These are phyloP conservation scores for Leccinum barrowsii DNA, from an alignment of 768 basidiomycete species.

Conservation along the genomic window DNA sequence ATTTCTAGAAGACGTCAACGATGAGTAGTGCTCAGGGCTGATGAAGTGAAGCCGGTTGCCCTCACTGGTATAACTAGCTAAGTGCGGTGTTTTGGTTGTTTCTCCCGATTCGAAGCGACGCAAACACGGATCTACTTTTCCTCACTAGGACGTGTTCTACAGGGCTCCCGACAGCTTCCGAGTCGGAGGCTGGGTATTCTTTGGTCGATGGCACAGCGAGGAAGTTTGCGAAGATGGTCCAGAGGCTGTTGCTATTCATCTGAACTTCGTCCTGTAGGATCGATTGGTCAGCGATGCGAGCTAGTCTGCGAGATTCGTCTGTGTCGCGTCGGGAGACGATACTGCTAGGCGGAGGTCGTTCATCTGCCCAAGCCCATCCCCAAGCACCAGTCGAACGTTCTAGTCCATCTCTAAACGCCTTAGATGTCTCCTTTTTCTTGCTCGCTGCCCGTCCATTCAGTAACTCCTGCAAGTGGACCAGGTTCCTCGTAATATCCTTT, in stretches of 20 bases:
- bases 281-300: slow-evolving; percentile 68
- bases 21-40: not conserved
- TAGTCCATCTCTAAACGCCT: slow-evolving; percentile 25
- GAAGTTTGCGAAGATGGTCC: slow-evolving; percentile 63
- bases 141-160: not conserved
- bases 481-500: slow-evolving; percentile 55
- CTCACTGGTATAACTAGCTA: slow-evolving; percentile 2
- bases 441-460: slow-evolving; percentile 17
- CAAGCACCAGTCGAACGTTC: slow-evolving; percentile 53
- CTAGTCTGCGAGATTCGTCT: slow-evolving; percentile 68
- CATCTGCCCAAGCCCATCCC: slow-evolving; percentile 85
- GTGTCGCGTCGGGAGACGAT: slow-evolving; percentile 90
- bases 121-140: slow-evolving; percentile 29
- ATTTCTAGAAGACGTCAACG: not conserved
- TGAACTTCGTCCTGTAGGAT: slow-evolving; percentile 54
- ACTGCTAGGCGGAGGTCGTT: slow-evolving; percentile 87
- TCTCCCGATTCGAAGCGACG: slow-evolving; percentile 21
- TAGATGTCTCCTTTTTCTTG: slow-evolving; percentile 21
- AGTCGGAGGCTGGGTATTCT: slow-evolving; percentile 26
- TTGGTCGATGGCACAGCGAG: slow-evolving; percentile 53
- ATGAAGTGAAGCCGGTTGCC: not conserved
- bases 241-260: slow-evolving; percentile 68
- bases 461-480: slow-evolving; percentile 40
- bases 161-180: slow-evolving; percentile 6
- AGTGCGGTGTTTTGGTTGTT: slow-evolving; percentile 1